phyloP scores from a whole-genome alignment of 768 basidiomycete species.

The Mycena metata region DNA sequence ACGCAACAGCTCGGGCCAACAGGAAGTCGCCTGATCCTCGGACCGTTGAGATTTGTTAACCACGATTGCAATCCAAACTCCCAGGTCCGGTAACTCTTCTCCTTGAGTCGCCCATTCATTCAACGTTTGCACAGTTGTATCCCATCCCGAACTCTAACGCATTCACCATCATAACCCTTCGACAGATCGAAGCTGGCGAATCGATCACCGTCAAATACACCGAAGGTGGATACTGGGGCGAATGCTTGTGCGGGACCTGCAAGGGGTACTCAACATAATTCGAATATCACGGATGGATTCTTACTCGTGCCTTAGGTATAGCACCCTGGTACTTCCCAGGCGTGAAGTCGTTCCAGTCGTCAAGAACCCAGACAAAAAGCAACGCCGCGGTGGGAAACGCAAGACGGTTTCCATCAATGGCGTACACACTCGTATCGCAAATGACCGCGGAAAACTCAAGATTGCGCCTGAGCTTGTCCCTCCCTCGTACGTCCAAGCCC shows the following conservation, averaged over 20 bases:
- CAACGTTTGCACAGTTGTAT: conserved; percentile 14
- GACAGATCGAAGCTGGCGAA: conserved; percentile 21
- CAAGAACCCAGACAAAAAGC: conserved; percentile 28
- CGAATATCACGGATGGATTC: too few relatives aligned
- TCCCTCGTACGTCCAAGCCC: background rate
- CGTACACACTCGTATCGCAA: conserved; percentile 13
- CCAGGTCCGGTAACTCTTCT: conserved; percentile 7
- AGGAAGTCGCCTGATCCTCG: conserved; percentile 30
- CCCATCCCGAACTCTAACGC: conserved; percentile 31
- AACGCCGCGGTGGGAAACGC: conserved; percentile 22
- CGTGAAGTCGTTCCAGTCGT: background rate
- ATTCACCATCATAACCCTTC: conserved; percentile 26
- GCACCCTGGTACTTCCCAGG: conserved; percentile 12
- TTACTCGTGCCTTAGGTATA: background rate
- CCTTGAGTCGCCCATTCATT: background rate
- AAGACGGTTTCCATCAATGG: conserved; percentile 24
- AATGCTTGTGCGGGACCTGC: conserved; percentile 20
- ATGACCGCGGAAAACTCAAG: conserved; percentile 10
- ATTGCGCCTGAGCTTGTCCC: conserved; percentile 18
- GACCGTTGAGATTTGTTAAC: conserved; percentile 36
- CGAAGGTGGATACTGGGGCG: conserved; percentile 29
- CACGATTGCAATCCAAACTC: conserved; percentile 38
- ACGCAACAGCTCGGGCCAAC: conserved; percentile 30
- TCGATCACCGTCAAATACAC: conserved; percentile 28
- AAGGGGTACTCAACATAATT: background rate